A percentile compares a stretch with the other conserved stretches of the same genome.
Evolutionary conservation across 2,329 filamentous ascomycete species (phyloP).

Genomic region (Hypoxylon sp.): DNA sequence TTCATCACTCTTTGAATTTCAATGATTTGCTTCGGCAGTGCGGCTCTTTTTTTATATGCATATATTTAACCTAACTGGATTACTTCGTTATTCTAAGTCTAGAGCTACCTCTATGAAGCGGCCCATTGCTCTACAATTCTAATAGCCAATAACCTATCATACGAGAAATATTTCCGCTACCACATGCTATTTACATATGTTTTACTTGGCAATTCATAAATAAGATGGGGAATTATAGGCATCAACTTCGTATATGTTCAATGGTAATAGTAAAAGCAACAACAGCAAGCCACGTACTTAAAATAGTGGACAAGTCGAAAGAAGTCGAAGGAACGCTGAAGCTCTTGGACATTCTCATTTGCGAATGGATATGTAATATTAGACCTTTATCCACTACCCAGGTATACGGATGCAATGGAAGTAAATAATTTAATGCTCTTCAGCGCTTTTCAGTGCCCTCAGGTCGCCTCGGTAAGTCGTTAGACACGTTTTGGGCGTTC

Average conservation of each 20-base stretch:
- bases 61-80: not conserved
- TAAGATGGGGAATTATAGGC: not conserved
- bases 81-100: conserved; percentile 9
- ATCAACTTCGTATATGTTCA: conserved; percentile 1
- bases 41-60: not conserved
- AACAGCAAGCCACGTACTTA: too few relatives aligned
- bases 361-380: not conserved
- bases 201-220: conserved; percentile 11
- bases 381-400: not conserved
- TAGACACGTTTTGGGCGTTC: conserved; percentile 40
- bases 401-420: not conserved
- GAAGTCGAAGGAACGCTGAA: not conserved
- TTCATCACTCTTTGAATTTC: conserved; percentile 17
- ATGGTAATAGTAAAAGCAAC: too few relatives aligned
- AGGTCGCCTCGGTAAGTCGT: conserved; percentile 43
- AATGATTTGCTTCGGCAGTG: conserved; percentile 18
- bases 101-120: not conserved
- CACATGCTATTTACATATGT: conserved; percentile 12
- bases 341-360: not conserved
- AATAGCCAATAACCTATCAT: conserved; percentile 2
- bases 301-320: not conserved
- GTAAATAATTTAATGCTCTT: conserved; percentile 1
- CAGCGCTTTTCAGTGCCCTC: conserved; percentile 1
- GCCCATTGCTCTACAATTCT: conserved; percentile 2
- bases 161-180: not conserved